Percentiles rank a stretch among this genome's conserved stretches.
These are phyloP conservation scores for Podospora bellae-mahoneyi DNA, from an alignment of 495 filamentous ascomycete species.

Conservation along the genomic window DNA sequence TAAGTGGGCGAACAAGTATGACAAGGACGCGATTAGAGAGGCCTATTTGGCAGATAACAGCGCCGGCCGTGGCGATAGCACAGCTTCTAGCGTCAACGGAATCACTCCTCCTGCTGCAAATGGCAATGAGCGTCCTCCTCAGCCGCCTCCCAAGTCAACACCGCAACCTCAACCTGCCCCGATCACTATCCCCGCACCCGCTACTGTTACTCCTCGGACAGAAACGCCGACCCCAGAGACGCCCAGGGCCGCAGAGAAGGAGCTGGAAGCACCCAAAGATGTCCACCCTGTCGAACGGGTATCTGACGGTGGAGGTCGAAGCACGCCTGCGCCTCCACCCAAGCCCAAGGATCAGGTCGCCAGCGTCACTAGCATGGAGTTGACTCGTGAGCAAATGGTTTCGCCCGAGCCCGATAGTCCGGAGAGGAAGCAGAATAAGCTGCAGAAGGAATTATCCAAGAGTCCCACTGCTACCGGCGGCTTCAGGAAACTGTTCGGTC, in stretches of 20 bases:
- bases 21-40: slow-evolving; percentile 76
- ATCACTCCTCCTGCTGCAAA: slow-evolving; percentile 24
- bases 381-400: slow-evolving; percentile 39
- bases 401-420: slow-evolving; percentile 48
- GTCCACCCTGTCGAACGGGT: slow-evolving; percentile 39
- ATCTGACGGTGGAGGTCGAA: slow-evolving; percentile 28
- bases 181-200: slow-evolving; percentile 12
- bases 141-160: slow-evolving; percentile 35
- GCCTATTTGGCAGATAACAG: slow-evolving; percentile 72
- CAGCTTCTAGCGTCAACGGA: slow-evolving; percentile 33
- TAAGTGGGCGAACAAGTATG: slow-evolving; percentile 91
- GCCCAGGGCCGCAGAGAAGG: slow-evolving; percentile 31
- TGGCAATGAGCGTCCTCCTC: slow-evolving; percentile 31
- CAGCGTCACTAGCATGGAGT: slow-evolving; percentile 37
- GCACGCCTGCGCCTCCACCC: slow-evolving; percentile 40
- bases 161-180: slow-evolving; percentile 23
- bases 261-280: slow-evolving; percentile 32
- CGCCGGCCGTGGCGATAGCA: slow-evolving; percentile 58
- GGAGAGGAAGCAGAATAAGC: slow-evolving; percentile 52
- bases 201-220: slow-evolving; percentile 14
- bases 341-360: slow-evolving; percentile 37
- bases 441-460: slow-evolving; percentile 55
- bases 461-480: slow-evolving; percentile 35
- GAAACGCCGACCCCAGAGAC: slow-evolving; percentile 24
- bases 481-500: slow-evolving; percentile 62